Base-by-base conservation (phyloP, 2,329 filamentous ascomycete species). In the Paraphaeosphaeria sporulosa region DNA sequence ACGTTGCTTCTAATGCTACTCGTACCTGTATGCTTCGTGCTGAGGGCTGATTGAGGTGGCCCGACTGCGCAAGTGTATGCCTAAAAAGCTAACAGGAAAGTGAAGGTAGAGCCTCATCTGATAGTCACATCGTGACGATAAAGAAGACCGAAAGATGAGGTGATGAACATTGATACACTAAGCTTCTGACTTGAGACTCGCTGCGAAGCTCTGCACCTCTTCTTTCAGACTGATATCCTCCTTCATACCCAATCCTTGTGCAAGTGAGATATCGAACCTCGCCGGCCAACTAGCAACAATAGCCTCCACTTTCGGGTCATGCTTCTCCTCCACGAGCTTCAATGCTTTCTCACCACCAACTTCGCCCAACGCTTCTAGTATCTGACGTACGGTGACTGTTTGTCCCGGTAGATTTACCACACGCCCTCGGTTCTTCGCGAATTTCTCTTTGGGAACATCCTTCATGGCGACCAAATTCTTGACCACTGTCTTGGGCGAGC, bases 271-370 rank as follows among this genome's bases (percentile, higher is more conserved):
- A 71, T 86, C 82, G 64, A 85, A 85, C 12, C 79, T 77, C 2
- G 80, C 80, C 2, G 83, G 82, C 84, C 84, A 86, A 12, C 79
- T 82, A 36, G 82, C 77, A 57, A 86, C 63, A 67, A 86, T 85
- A 23, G 75, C 78, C 61, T 81, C 78, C 36, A 84, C 73, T 43
- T 78, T 71, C 12, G 77, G 69, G 61, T 81, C 80, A 42, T 81
- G 77, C 68, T 82, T 76, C 70, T 85, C 82, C 60, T 77, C 78
- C 23, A 86, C 74, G 42, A 84, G 72, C 43, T 73, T 71, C 55
- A 85, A 65, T 54, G 82, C 83, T 30, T 84, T 79, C 61, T 80
- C 75, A 0, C 84, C 84, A 2, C 81, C 84, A 1, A 86, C 83
- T 49, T 79, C 79, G 40, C 76, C 79, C 65, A 86, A 66, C 4